These are phyloP conservation scores for Tetracladium setigerum DNA, from an alignment of 495 filamentous ascomycete species.

Conservation along the genomic window DNA sequence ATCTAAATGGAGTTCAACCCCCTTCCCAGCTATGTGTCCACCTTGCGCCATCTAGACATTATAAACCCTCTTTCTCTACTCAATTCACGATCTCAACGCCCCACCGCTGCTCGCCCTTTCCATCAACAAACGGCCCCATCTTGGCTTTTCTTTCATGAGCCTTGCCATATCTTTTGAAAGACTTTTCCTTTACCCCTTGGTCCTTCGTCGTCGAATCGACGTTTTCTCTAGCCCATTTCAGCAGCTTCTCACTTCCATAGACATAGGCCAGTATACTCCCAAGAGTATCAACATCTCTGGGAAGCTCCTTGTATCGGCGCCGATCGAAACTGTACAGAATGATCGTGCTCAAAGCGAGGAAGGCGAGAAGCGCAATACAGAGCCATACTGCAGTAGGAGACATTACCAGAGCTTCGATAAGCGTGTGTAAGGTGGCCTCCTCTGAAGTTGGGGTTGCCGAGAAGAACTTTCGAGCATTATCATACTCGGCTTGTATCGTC, in stretches of 20 bases:
- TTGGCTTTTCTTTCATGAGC: no score
- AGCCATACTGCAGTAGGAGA: slow-evolving; percentile 27
- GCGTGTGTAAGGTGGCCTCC: slow-evolving; percentile 8
- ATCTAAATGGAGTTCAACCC: no score
- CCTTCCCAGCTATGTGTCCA: no score
- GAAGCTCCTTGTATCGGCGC: slow-evolving; percentile 6
- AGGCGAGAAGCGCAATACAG: slow-evolving; percentile 27
- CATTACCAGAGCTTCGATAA: slow-evolving; percentile 27
- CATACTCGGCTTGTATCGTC: no score
- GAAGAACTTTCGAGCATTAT: not conserved
- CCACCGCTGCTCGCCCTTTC: slow-evolving; percentile 4
- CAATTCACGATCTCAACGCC: slow-evolving; percentile 13
- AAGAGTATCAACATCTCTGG: slow-evolving; percentile 15
- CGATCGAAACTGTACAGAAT: slow-evolving; percentile 14
- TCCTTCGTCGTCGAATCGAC: no score
- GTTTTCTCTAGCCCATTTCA: no score
- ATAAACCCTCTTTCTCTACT: no score
- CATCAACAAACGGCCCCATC: slow-evolving; percentile 9
- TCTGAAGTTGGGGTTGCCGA: not conserved
- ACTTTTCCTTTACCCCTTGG: no score
- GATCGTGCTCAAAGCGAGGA: slow-evolving; percentile 24
- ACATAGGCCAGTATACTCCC: slow-evolving; percentile 17
- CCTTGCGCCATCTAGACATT: no score
- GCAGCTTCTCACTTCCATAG: slow-evolving; percentile 15
- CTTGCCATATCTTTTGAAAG: no score